Conservation (phyloP, 2,329 filamentous ascomycete species). For the Berkeleyomyces rouxiae region DNA sequence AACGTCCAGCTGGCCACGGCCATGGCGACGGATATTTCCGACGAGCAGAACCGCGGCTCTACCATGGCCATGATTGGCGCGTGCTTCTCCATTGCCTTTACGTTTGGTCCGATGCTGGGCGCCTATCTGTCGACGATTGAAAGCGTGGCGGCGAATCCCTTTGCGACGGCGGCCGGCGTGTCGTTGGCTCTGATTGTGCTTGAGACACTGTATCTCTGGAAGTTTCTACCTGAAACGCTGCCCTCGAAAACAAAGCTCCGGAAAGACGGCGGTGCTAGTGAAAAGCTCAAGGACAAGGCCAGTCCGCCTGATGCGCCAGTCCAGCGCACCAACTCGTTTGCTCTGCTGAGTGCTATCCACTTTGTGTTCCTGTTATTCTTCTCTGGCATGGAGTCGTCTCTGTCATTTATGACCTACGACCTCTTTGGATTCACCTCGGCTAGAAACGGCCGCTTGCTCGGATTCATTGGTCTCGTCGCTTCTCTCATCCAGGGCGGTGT, state of each 20-base stretch:
- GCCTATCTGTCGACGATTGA: constrained; percentile 68
- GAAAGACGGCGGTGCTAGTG: constrained; percentile 16
- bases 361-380: constrained; percentile 91
- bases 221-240: constrained; percentile 71
- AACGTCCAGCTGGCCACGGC: constrained; percentile 94
- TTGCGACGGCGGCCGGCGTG: constrained; percentile 80
- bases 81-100: constrained; percentile 95
- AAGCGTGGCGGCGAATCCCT: constrained; percentile 73
- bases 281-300: neutral
- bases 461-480: constrained; percentile 79
- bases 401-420: constrained; percentile 95
- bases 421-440: constrained; percentile 69
- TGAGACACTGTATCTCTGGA: constrained; percentile 80
- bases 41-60: constrained; percentile 64
- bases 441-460: constrained; percentile 70
- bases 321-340: constrained; percentile 63
- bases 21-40: constrained; percentile 90
- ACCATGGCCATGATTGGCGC: constrained; percentile 95
- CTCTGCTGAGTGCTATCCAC: constrained; percentile 69
- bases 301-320: constrained; percentile 14
- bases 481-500: constrained; percentile 89
- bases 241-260: constrained; percentile 33
- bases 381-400: constrained; percentile 92
- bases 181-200: constrained; percentile 68
- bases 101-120: constrained; percentile 82